These are phyloP conservation scores for Dryadomyces sulphureus DNA, from an alignment of 2,329 filamentous ascomycete genomes.

Conservation along the genomic window DNA sequence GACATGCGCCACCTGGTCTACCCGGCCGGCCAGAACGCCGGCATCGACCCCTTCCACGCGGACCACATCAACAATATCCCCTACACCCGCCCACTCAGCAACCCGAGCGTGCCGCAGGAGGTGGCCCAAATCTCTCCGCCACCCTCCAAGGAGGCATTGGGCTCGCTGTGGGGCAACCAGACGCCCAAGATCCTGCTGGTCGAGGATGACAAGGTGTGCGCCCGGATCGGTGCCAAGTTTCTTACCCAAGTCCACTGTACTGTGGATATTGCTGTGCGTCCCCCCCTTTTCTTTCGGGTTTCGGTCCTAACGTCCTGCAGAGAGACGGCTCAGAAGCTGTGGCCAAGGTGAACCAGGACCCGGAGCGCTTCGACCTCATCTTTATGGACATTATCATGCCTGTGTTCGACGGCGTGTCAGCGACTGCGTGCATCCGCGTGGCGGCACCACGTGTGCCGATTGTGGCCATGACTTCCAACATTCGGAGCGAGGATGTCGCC, in stretches of 20 bases:
- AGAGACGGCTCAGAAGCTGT: conserved; percentile 87
- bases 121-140: conserved; percentile 24
- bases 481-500: conserved; percentile 87
- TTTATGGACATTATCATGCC: conserved; percentile 98
- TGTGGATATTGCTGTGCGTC: conserved; percentile 49
- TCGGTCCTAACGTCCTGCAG: conserved; percentile 11
- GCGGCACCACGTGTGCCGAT: conserved; percentile 73
- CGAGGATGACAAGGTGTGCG: conserved; percentile 61
- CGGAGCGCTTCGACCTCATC: conserved; percentile 47
- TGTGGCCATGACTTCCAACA: conserved; percentile 98
- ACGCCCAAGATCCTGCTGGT: conserved; percentile 79
- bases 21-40: conserved; percentile 77
- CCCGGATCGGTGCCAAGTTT: conserved; percentile 54
- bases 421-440: conserved; percentile 83
- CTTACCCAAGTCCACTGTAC: conserved; percentile 49
- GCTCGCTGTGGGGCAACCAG: conserved; percentile 40
- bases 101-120: conserved; percentile 26
- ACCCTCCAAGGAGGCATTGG: conserved; percentile 19
- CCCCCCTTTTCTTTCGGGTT: neutral
- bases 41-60: conserved; percentile 87
- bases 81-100: conserved; percentile 61
- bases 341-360: conserved; percentile 53
- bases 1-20: conserved; percentile 62
- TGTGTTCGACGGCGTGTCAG: conserved; percentile 84
- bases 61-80: conserved; percentile 93